Percentiles rank a stretch among this genome's conserved stretches.
phyloP scores from a whole-genome alignment of 805 yeast species.

The Starmerella khaoyaiensis region DNA sequence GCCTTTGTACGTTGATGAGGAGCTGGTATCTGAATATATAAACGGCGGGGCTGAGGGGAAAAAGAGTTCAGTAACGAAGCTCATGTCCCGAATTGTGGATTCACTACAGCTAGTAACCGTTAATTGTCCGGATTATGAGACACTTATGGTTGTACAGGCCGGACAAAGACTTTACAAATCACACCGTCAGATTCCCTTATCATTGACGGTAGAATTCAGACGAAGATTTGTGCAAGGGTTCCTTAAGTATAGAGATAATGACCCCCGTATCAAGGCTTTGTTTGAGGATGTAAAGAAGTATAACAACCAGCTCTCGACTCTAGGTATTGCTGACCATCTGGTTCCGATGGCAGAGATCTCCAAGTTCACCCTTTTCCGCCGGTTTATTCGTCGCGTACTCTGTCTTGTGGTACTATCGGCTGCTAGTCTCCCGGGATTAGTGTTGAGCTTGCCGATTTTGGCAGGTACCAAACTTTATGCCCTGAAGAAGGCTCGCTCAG shows the following conservation, averaged over 20 bases:
- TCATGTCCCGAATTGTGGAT: slow-evolving; percentile 56
- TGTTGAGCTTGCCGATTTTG: slow-evolving; percentile 81
- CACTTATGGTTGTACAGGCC: slow-evolving; percentile 78
- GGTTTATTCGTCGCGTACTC: slow-evolving; percentile 37
- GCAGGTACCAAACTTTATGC: slow-evolving; percentile 64
- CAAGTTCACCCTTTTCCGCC: slow-evolving; percentile 38
- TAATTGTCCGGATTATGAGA: slow-evolving; percentile 77
- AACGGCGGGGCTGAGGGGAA: slow-evolving; percentile 45
- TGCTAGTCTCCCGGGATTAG: slow-evolving; percentile 65
- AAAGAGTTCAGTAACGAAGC: slow-evolving; percentile 58
- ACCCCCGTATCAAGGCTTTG: slow-evolving; percentile 50
- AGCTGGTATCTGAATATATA: slow-evolving; percentile 51
- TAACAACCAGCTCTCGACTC: slow-evolving; percentile 48
- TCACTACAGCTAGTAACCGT: slow-evolving; percentile 78
- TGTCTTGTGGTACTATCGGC: slow-evolving; percentile 41
- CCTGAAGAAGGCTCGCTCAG: slow-evolving; percentile 55
- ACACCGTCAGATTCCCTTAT: slow-evolving; percentile 58
- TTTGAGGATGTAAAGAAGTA: slow-evolving; percentile 54
- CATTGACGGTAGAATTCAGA: slow-evolving; percentile 80
- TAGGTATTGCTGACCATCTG: slow-evolving; percentile 62
- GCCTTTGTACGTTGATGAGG: slow-evolving; percentile 56
- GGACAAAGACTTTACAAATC: slow-evolving; percentile 77
- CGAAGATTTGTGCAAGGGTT: slow-evolving; percentile 77
- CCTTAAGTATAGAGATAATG: slow-evolving; percentile 48
- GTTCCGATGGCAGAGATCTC: slow-evolving; percentile 38